These are phyloP conservation scores for Vitis amurensis DNA, from an alignment of 164 flowering plant genomes.

Conservation along the genomic window DNA sequence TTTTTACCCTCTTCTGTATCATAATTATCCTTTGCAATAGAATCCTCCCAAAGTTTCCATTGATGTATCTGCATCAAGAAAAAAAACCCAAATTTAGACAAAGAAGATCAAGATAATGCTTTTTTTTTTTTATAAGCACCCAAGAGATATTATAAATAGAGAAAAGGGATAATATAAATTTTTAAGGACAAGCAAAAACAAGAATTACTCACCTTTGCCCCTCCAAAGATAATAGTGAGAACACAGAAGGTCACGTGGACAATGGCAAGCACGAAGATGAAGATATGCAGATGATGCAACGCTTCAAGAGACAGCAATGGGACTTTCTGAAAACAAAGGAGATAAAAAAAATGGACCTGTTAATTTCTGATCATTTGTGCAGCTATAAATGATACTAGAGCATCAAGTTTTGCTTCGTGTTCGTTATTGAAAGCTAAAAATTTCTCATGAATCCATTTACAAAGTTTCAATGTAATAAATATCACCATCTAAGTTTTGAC, in stretches of 20 bases:
- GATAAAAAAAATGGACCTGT: neutral
- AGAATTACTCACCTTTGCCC: constrained; percentile 50
- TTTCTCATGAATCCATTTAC: no score
- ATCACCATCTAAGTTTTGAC: no score
- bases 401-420: neutral
- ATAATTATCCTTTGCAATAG: constrained; percentile 55
- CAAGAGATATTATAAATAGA: no score
- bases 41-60: constrained; percentile 91
- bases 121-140: no score
- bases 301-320: constrained; percentile 76
- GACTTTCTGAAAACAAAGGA: constrained; percentile 55
- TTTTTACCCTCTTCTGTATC: constrained; percentile 41
- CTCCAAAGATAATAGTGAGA: constrained; percentile 76
- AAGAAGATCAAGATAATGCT: neutral
- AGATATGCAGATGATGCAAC: constrained; percentile 89
- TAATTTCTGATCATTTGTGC: neutral
- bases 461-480: no score
- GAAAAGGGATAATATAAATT: no score
- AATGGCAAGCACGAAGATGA: constrained; percentile 85
- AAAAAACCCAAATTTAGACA: neutral
- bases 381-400: neutral
- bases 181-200: neutral
- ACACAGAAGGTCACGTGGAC: constrained; percentile 79
- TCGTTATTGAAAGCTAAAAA: no score
- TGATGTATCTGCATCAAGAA: constrained; percentile 56